phyloP scores from a whole-genome alignment of 768 basidiomycete genomes.

The Piloderma croceum region DNA sequence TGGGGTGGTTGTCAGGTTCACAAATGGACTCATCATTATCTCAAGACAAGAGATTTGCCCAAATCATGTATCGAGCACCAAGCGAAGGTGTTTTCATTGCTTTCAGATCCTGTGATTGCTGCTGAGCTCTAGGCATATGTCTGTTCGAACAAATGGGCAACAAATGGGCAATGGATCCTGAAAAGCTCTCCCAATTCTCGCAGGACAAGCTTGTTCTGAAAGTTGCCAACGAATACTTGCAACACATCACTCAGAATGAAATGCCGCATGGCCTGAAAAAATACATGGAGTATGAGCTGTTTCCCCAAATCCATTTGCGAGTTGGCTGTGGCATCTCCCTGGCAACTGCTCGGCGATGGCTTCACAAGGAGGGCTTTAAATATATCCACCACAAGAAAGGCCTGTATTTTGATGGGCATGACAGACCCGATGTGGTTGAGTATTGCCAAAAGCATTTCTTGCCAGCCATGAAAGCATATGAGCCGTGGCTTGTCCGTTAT shows the following conservation, averaged over 20 bases:
- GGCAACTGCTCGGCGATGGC: conserved; percentile 25
- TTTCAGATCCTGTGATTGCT: conserved; percentile 3
- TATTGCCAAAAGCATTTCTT: conserved; percentile 8
- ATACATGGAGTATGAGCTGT: conserved; percentile 2
- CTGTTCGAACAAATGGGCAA: too few species aligned
- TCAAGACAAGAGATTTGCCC: conserved; percentile 1
- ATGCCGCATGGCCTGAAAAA: conserved; percentile 13
- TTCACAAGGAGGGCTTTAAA: conserved; percentile 25
- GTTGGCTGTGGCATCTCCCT: conserved; percentile 24
- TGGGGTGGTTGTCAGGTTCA: conserved; percentile 25
- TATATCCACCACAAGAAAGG: conserved; percentile 17
- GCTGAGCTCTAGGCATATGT: conserved; percentile 5
- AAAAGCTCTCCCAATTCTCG: conserved; percentile 6
- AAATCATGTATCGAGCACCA: conserved; percentile 1
- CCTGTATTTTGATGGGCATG: conserved; percentile 16
- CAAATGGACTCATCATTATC: conserved; percentile 18
- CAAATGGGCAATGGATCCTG: conserved; percentile 14
- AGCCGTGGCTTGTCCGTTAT: conserved; percentile 1
- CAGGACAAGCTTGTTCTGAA: conserved; percentile 8
- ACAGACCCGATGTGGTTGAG: conserved; percentile 11
- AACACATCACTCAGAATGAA: conserved; percentile 4
- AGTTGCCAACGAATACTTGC: conserved; percentile 5
- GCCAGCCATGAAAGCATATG: conserved; percentile 17
- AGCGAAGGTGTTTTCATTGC: conserved; percentile 5
- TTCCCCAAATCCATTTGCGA: conserved; percentile 6